phyloP scores from a whole-genome alignment of 2,329 filamentous ascomycete species.

The Emericellopsis atlantica region DNA sequence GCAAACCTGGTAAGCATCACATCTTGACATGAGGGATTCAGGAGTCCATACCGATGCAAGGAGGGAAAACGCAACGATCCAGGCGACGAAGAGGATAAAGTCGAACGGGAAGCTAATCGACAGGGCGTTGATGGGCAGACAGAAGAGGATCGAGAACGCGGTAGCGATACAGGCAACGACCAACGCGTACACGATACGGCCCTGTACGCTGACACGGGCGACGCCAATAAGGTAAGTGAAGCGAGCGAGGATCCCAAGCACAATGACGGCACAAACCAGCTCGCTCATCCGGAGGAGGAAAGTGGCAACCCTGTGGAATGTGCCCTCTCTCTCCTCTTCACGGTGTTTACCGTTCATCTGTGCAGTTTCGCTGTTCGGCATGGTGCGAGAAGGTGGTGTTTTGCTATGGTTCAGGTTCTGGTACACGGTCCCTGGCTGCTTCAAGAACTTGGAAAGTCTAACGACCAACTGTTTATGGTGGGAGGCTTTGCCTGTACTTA shows the following conservation, averaged over 20 bases:
- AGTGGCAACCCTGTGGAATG: slow-evolving; percentile 9
- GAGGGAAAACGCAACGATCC: slow-evolving; percentile 13
- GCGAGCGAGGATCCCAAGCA: slow-evolving; percentile 10
- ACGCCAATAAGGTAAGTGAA: slow-evolving; percentile 8
- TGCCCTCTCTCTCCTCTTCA: not conserved
- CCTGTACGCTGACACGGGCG: slow-evolving; percentile 4
- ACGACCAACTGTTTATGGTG: no score
- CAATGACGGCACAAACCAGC: slow-evolving; percentile 9
- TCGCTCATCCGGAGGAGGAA: slow-evolving; percentile 8
- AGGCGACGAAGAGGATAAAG: slow-evolving; percentile 12
- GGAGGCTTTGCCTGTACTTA: no score
- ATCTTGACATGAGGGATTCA: not conserved
- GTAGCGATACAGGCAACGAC: slow-evolving; percentile 13
- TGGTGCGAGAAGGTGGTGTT: no score
- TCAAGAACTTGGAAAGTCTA: no score
- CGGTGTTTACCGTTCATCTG: not conserved
- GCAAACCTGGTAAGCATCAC: not conserved
- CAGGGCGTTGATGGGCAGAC: slow-evolving; percentile 8
- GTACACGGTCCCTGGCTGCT: no score
- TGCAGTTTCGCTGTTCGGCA: no score
- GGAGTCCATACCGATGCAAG: slow-evolving; percentile 8
- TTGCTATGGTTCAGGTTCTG: no score
- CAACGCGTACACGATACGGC: slow-evolving; percentile 11
- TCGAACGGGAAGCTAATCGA: slow-evolving; percentile 12
- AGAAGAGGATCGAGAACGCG: slow-evolving; percentile 10